Evolutionary conservation across 116 monocot species (phyloP), one percentile per base, ranked within the genome.

Genomic region (Dioscorea cayenensis): DNA sequence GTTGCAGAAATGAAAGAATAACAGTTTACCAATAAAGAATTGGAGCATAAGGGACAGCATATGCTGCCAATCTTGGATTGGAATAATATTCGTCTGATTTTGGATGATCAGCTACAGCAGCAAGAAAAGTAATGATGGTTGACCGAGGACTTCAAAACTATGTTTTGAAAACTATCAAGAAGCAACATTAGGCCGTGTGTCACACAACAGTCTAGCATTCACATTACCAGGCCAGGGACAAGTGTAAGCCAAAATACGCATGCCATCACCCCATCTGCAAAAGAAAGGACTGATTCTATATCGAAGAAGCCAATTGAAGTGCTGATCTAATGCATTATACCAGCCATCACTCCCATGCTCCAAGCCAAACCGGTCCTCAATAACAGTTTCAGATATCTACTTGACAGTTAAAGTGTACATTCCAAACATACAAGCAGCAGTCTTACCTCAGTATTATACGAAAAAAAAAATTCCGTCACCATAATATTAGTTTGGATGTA

Each of bases 361-460:
- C 71, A 99, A 50, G 69, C 85, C 77, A 84, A 94, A 99, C 5
- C 99, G 94, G 78, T 99, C 94, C 78, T 99, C 99, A 67, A 99
- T 99, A 66, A 99, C 99, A 63, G 99, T 99, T 84, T 99, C 99
- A 67, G 99, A 99, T 85, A 99, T 79, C 99, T 99, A 72, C 36
- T 60, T 79, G 22, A 29, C 5, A 64, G 75, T 87, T 76, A 91
- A 79, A 58, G 76, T 52, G 69, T 62, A 55, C 55, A 55, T 55
- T 43, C 11, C 43, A 43, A 7, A 43, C 11, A 43, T 43, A 43
- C 1, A 43, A 9, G 43, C 0, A 12, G 43, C 43, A 43, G 43
- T 43, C 43, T 43, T 43, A 12, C 43, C 43, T 43, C 43, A 43
- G 43, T 6, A 43, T 43, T 1, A 43, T 43, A 43, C 11, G 43